Percentiles rank a stretch among this genome's conserved stretches.
phyloP scores from a whole-genome alignment of 1,139 yeast species.

The Geotrichum bryndzae region DNA sequence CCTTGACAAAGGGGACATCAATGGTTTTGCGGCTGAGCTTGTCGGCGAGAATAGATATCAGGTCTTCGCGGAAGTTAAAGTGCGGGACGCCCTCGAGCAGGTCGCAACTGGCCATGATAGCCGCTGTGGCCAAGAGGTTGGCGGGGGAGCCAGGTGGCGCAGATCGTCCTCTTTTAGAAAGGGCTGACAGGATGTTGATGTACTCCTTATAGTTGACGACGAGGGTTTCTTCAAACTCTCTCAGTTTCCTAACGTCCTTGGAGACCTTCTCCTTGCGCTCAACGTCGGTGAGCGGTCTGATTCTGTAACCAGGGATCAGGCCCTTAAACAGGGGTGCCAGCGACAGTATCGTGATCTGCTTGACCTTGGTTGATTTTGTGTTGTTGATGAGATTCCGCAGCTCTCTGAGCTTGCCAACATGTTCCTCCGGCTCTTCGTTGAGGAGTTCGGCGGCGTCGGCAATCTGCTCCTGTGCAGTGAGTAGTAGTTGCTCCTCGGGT shows the following conservation, averaged over 20 bases:
- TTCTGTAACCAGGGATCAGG: slow-evolving; percentile 81
- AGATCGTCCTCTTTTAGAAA: slow-evolving; percentile 24
- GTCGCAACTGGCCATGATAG: slow-evolving; percentile 76
- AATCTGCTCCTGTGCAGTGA: slow-evolving; percentile 69
- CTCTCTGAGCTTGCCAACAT: slow-evolving; percentile 59
- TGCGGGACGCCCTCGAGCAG: slow-evolving; percentile 61
- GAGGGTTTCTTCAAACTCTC: slow-evolving; percentile 74
- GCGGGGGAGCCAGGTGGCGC: slow-evolving; percentile 35
- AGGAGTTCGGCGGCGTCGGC: slow-evolving; percentile 74
- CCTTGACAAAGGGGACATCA: slow-evolving; percentile 47
- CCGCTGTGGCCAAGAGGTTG: slow-evolving; percentile 48
- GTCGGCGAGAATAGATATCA: slow-evolving; percentile 60
- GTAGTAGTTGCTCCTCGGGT: slow-evolving; percentile 67
- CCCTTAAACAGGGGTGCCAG: slow-evolving; percentile 79
- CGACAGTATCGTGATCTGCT: slow-evolving; percentile 71
- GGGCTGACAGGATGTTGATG: slow-evolving; percentile 45
- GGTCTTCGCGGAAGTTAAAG: slow-evolving; percentile 73
- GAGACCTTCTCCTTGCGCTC: slow-evolving; percentile 80
- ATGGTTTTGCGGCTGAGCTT: slow-evolving; percentile 26
- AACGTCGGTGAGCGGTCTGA: slow-evolving; percentile 71
- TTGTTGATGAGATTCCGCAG: slow-evolving; percentile 60
- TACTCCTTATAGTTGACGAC: slow-evolving; percentile 67
- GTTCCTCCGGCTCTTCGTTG: slow-evolving; percentile 87
- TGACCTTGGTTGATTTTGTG: slow-evolving; percentile 60
- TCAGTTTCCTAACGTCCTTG: slow-evolving; percentile 67